Evolutionary conservation across 768 basidiomycete species (phyloP).

Genomic region (Chalciporus sphaerocephalus): DNA sequence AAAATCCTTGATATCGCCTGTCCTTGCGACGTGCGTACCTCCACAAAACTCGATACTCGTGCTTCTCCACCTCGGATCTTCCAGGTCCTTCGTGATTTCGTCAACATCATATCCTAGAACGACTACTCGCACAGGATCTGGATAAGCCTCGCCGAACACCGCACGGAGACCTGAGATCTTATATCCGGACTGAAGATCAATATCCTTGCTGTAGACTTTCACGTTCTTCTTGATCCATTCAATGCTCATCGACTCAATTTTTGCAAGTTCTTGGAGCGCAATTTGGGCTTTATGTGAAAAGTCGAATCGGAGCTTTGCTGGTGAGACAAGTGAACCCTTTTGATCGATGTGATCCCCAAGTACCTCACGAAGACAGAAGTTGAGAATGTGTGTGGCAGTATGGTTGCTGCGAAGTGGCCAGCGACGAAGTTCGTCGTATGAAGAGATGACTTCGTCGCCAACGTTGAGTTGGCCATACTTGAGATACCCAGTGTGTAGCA

Average conservation of each 20-base stretch:
- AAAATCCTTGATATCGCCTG: constrained; percentile 95
- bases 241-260: constrained; percentile 78
- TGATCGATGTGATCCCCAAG: constrained; percentile 98
- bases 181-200: constrained; percentile 71
- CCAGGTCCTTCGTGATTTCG: constrained; percentile 78
- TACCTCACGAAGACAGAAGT: constrained; percentile 86
- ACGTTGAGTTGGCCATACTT: constrained; percentile 83
- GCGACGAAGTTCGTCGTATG: constrained; percentile 93
- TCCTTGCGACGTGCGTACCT: constrained; percentile 97
- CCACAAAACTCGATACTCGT: constrained; percentile 98
- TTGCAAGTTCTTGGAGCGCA: constrained; percentile 64
- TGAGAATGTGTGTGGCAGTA: constrained; percentile 97
- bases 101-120: constrained; percentile 84
- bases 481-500: constrained; percentile 85
- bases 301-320: constrained; percentile 94
- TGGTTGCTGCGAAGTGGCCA: constrained; percentile 98
- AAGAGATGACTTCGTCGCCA: constrained; percentile 78
- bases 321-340: constrained; percentile 95
- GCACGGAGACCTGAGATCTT: constrained; percentile 92
- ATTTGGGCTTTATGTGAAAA: constrained; percentile 95
- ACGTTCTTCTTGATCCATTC: constrained; percentile 92
- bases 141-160: constrained; percentile 97
- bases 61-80: constrained; percentile 84
- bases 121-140: constrained; percentile 95
- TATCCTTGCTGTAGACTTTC: constrained; percentile 82